Evolutionary conservation across 1,284 basidiomycete genomes (phyloP).

Genomic region (Boletus semigastroideus): DNA sequence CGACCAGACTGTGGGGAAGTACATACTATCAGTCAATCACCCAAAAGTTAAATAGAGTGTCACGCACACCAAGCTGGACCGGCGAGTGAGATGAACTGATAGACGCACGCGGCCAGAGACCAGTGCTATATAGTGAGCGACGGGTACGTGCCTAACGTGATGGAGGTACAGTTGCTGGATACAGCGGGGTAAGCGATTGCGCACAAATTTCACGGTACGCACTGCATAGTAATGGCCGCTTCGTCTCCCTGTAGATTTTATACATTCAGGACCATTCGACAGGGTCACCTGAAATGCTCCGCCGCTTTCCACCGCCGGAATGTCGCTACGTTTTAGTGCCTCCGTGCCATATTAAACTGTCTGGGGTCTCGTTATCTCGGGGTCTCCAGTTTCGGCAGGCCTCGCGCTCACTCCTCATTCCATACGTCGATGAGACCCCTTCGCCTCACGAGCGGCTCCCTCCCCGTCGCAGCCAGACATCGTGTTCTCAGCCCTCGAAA

Average conservation of each 20-base stretch:
- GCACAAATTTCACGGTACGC: conserved; percentile 15
- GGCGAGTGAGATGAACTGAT: conserved; percentile 5
- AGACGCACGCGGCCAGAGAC: not conserved
- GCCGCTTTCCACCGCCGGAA: conserved; percentile 15
- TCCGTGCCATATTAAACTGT: conserved; percentile 5
- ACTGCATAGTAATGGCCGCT: conserved; percentile 15
- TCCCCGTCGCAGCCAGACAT: conserved; percentile 7
- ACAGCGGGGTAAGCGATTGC: conserved; percentile 20
- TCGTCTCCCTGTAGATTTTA: conserved; percentile 19
- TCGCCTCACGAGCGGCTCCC: conserved; percentile 18
- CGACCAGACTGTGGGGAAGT: conserved; percentile 13
- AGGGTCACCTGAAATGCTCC: conserved; percentile 20
- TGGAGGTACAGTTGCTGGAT: not conserved
- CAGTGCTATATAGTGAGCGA: conserved; percentile 18
- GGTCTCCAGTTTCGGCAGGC: conserved; percentile 17
- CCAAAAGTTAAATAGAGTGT: too few species aligned
- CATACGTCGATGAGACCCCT: conserved; percentile 17
- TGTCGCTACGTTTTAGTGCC: conserved; percentile 13
- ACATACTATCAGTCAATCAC: too few species aligned
- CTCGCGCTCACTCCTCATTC: conserved; percentile 3
- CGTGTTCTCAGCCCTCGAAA: not conserved
- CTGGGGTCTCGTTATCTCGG: conserved; percentile 25
- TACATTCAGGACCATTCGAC: conserved; percentile 15
- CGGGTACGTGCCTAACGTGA: conserved; percentile 9
- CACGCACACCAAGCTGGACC: conserved; percentile 15